Conservation (phyloP, 1,139 yeast genomes). For the Scheffersomyces insectosa region DNA sequence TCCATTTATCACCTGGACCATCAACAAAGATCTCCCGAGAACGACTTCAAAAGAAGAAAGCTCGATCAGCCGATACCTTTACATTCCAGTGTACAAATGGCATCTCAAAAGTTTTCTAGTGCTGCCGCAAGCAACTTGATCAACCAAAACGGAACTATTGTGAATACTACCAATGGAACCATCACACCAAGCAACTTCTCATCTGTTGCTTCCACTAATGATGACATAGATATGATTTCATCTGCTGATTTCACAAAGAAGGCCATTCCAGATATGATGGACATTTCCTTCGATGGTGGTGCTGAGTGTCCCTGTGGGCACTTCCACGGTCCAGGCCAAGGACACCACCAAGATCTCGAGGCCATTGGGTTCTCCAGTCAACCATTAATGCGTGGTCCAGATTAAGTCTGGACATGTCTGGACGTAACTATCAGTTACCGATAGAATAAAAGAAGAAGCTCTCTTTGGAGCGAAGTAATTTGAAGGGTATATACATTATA, state of each 20-base stretch:
- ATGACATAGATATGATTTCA: constrained; percentile 4
- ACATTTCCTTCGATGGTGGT: background rate
- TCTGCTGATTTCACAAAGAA: constrained; percentile 1
- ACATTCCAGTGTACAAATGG: background rate
- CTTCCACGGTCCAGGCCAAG: constrained; percentile 39
- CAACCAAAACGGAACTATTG: constrained; percentile 8
- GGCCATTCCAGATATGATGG: background rate
- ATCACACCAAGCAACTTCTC: constrained; percentile 7
- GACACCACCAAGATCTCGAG: constrained; percentile 25
- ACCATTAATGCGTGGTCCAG: constrained; percentile 37
- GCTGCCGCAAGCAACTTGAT: constrained; percentile 1
- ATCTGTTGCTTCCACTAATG: background rate
- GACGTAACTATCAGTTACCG: no score
- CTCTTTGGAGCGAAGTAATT: no score
- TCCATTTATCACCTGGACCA: background rate
- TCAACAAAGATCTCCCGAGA: no score
- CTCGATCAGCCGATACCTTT: constrained; percentile 11
- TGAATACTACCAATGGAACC: constrained; percentile 9
- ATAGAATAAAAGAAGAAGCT: no score
- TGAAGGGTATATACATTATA: no score
- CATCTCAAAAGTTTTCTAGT: background rate
- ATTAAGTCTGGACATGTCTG: constrained; percentile 11
- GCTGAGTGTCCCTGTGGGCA: constrained; percentile 35
- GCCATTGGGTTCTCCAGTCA: constrained; percentile 32
- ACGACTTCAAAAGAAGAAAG: constrained; percentile 8